phyloP scores from a whole-genome alignment of 1,284 basidiomycete species.

The Heterobasidion parviporum region DNA sequence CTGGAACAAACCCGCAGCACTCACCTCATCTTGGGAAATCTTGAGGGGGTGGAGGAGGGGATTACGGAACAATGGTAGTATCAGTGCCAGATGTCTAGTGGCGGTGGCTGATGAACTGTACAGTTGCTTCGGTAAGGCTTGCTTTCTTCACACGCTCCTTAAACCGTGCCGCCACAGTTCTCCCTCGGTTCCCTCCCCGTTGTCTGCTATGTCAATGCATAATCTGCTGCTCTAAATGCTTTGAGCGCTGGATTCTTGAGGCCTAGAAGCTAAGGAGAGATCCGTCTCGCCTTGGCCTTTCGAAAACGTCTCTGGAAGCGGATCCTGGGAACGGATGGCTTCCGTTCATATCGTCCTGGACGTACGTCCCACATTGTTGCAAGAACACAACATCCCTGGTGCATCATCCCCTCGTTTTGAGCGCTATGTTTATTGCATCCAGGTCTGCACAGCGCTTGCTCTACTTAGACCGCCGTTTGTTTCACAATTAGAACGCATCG shows the following conservation, averaged over 20 bases:
- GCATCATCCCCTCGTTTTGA: background rate
- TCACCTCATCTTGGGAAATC: conserved; percentile 31
- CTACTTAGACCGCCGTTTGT: background rate
- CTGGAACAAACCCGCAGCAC: conserved; percentile 9
- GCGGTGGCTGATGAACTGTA: conserved; percentile 28
- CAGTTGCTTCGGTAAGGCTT: conserved; percentile 16
- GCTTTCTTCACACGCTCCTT: too few species aligned
- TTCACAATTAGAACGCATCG: background rate
- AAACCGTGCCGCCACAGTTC: background rate
- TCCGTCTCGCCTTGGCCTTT: too few species aligned
- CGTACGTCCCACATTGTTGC: too few species aligned
- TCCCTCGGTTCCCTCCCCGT: background rate
- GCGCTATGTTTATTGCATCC: background rate
- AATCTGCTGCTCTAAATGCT: too few species aligned
- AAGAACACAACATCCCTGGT: background rate
- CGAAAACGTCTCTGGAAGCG: too few species aligned
- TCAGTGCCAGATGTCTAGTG: background rate
- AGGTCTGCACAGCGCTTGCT: background rate
- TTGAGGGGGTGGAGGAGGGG: conserved; percentile 22
- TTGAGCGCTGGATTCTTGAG: too few species aligned
- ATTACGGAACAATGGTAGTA: background rate
- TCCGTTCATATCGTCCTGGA: too few species aligned
- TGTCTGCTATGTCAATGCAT: background rate
- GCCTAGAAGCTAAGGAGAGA: too few species aligned
- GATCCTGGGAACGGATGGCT: too few species aligned